These are phyloP conservation scores for Nemania sp. DNA, from an alignment of 2,329 filamentous ascomycete species.

Conservation along the genomic window DNA sequence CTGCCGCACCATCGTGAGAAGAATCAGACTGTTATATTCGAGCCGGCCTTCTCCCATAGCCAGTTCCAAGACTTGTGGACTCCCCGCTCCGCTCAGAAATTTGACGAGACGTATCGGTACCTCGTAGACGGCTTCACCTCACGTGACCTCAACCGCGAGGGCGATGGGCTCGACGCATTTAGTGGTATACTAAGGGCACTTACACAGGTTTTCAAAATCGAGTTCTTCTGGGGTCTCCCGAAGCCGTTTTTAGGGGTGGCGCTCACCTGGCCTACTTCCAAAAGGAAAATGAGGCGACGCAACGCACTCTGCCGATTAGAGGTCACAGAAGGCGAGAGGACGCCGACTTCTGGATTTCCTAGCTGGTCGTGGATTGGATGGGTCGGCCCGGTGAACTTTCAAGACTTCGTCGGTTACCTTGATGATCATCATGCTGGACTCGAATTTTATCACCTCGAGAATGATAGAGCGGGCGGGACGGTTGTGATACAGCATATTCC, in stretches of 20 bases:
- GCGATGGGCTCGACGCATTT: background rate
- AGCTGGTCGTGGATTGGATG: background rate
- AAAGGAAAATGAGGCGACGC: background rate
- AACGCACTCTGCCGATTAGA: background rate
- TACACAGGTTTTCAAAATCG: background rate
- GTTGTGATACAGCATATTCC: background rate
- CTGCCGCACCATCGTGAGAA: background rate
- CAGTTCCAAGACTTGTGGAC: background rate
- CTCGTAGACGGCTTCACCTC: background rate
- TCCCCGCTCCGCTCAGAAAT: background rate
- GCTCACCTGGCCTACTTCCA: background rate
- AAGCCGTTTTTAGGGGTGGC: background rate
- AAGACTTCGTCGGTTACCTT: background rate
- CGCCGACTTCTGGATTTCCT: background rate
- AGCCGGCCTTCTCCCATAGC: background rate
- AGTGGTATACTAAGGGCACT: background rate
- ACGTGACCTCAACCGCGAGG: background rate
- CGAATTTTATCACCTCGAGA: background rate
- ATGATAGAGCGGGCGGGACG: background rate
- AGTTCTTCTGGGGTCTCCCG: background rate
- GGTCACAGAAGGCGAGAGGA: background rate
- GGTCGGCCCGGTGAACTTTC: background rate
- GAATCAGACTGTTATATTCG: background rate
- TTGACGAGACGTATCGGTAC: background rate
- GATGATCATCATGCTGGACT: constrained; percentile 2